phyloP scores from a whole-genome alignment of 2,329 filamentous ascomycete species.

The Lachnellula subtilissima region DNA sequence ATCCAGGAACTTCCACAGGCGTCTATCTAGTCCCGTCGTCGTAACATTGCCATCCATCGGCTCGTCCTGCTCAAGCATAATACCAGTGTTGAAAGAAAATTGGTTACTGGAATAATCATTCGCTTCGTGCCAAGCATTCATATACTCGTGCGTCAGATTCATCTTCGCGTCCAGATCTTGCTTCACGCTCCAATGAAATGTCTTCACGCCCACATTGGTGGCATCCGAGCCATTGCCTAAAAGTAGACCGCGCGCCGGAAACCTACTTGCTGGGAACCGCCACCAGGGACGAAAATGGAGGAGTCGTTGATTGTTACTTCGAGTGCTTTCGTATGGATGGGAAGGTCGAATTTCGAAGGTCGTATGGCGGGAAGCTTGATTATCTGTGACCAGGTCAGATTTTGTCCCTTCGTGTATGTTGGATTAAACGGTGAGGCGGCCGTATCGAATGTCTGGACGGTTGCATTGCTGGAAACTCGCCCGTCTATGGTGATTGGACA shows the following conservation, averaged over 20 bases:
- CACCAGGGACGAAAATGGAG: conserved; percentile 50
- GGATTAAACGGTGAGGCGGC: conserved; percentile 44
- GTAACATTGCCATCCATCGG: conserved; percentile 40
- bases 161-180: conserved; percentile 47
- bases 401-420: conserved; percentile 47
- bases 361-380: conserved; percentile 41
- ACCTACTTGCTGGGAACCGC: conserved; percentile 47
- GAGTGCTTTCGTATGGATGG: conserved; percentile 3
- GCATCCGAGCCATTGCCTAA: conserved; percentile 46
- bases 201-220: conserved; percentile 50
- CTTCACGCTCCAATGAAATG: conserved; percentile 55
- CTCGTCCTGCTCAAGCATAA: conserved; percentile 40
- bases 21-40: conserved; percentile 18
- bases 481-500: conserved; percentile 42
- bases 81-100: conserved; percentile 51
- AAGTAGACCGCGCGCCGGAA: conserved; percentile 54
- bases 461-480: conserved; percentile 37
- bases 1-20: conserved; percentile 14
- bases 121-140: conserved; percentile 48
- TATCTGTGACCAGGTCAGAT: conserved; percentile 46
- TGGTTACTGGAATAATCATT: conserved; percentile 46
- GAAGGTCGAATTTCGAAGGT: conserved; percentile 14
- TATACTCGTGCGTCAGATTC: conserved; percentile 58
- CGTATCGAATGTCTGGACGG: conserved; percentile 37
- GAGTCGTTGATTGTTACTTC: conserved; percentile 36